phyloP scores from a whole-genome alignment of 2,329 filamentous ascomycete genomes.

The Ustulina deusta region DNA sequence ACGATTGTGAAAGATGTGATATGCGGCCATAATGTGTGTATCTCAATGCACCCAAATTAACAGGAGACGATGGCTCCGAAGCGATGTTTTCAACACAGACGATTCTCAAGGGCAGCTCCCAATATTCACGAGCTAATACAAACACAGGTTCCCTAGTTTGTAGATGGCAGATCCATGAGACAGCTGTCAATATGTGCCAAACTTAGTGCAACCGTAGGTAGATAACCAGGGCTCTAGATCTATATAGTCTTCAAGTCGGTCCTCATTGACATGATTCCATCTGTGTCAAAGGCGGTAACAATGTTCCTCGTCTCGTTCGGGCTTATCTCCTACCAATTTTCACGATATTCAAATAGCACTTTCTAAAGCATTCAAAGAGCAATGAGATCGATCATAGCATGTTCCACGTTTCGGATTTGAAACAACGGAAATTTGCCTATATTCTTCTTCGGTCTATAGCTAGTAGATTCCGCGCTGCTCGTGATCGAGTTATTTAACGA shows the following conservation, averaged over 20 bases:
- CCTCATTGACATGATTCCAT: neutral
- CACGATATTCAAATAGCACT: constrained; percentile 2
- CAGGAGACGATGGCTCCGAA: neutral
- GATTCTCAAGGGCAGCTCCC: neutral
- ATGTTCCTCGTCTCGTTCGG: neutral
- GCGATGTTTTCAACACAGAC: neutral
- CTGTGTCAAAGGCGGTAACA: neutral
- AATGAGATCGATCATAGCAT: neutral
- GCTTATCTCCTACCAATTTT: neutral
- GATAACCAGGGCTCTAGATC: neutral
- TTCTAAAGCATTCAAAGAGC: neutral
- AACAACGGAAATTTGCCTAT: neutral
- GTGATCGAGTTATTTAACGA: too few species aligned
- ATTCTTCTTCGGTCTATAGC: neutral
- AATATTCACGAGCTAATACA: neutral
- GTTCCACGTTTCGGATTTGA: neutral
- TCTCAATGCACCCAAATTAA: neutral
- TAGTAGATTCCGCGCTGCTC: neutral
- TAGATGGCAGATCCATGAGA: neutral
- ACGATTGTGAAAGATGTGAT: neutral
- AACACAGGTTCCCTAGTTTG: neutral
- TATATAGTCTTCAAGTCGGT: neutral
- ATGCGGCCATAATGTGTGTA: neutral
- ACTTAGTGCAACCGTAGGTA: neutral
- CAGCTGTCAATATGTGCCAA: neutral